Percentiles rank a stretch among this genome's conserved stretches.
Conservation (phyloP, 768 basidiomycete species). For the Coprinopsis marcescibilis region DNA sequence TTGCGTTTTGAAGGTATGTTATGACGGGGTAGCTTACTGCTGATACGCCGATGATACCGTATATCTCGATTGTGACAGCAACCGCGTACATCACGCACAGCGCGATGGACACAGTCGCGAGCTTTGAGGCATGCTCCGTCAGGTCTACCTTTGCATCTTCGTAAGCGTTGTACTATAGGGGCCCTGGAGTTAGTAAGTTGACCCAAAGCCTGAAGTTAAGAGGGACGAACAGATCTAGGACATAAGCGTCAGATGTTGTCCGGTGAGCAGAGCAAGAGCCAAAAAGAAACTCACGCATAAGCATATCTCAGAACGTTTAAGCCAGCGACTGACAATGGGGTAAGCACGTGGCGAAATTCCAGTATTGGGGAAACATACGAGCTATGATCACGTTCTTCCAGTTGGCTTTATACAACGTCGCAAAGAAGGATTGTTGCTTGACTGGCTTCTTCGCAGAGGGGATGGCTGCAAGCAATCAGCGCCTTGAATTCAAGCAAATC, state of each 20-base stretch:
- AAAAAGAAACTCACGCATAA: slow-evolving; percentile 25
- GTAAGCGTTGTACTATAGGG: slow-evolving; percentile 27
- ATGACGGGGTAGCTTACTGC: slow-evolving; percentile 15
- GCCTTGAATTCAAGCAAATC: background rate
- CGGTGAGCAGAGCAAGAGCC: background rate
- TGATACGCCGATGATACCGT: slow-evolving; percentile 26
- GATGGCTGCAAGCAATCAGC: slow-evolving; percentile 14
- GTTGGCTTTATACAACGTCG: slow-evolving; percentile 32
- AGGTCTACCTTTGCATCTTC: slow-evolving; percentile 31
- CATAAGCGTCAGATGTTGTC: too few species aligned
- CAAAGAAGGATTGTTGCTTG: slow-evolving; percentile 25
- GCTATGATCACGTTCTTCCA: slow-evolving; percentile 38
- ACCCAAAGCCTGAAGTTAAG: too few species aligned
- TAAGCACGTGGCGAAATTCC: background rate
- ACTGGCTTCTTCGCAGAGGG: slow-evolving; percentile 20
- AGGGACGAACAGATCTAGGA: too few species aligned
- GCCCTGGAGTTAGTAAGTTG: slow-evolving; percentile 26
- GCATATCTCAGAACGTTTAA: slow-evolving; percentile 35
- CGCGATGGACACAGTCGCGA: slow-evolving; percentile 30
- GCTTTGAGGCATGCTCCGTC: slow-evolving; percentile 18
- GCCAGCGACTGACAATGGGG: slow-evolving; percentile 25
- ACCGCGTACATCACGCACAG: slow-evolving; percentile 32
- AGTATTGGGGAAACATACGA: slow-evolving; percentile 17
- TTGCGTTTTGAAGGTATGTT: slow-evolving; percentile 8
- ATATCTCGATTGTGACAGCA: slow-evolving; percentile 25